A percentile compares a stretch with the other conserved stretches of the same genome.
Evolutionary conservation across 108 stramenopile species (phyloP).

Genomic region (Fistulifera solaris): DNA sequence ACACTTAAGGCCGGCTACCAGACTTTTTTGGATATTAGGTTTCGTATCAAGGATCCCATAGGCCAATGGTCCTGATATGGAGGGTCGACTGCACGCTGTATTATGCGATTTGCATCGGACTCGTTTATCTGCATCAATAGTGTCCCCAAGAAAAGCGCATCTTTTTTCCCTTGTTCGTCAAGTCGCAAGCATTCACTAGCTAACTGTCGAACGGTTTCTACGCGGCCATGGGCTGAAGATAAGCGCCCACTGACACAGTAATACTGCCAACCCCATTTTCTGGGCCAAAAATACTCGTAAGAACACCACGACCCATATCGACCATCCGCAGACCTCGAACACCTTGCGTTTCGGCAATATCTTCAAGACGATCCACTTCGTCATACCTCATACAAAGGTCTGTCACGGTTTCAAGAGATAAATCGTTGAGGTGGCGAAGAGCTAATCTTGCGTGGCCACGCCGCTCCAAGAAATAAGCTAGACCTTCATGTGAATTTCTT

Average conservation of each 20-base stretch:
- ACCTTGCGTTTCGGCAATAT: constrained; percentile 43
- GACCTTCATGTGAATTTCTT: constrained; percentile 41
- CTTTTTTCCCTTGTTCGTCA: constrained; percentile 28
- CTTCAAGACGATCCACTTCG: constrained; percentile 47
- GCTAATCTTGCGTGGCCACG: constrained; percentile 56
- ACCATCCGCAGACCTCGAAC: constrained; percentile 38
- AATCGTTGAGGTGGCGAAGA: constrained; percentile 35
- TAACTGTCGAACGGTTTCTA: constrained; percentile 39
- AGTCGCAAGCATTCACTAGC: constrained; percentile 35
- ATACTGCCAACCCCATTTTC: constrained; percentile 23
- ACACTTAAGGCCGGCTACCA: too few species aligned
- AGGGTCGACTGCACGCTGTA: constrained; percentile 27
- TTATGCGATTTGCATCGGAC: constrained; percentile 26
- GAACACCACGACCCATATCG: constrained; percentile 46
- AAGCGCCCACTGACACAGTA: constrained; percentile 51
- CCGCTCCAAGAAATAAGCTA: constrained; percentile 64
- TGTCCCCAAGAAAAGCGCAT: constrained; percentile 39
- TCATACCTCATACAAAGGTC: constrained; percentile 65
- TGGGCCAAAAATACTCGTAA: constrained; percentile 23
- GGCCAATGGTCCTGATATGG: constrained; percentile 18
- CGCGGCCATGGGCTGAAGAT: constrained; percentile 44
- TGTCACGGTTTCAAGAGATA: constrained; percentile 61
- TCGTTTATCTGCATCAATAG: constrained; percentile 30
- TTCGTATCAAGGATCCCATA: constrained; percentile 23
- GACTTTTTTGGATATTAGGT: constrained; percentile 9